These are phyloP conservation scores for Boletellus deceptivus DNA, from an alignment of 1,284 basidiomycete genomes.

Conservation along the genomic window DNA sequence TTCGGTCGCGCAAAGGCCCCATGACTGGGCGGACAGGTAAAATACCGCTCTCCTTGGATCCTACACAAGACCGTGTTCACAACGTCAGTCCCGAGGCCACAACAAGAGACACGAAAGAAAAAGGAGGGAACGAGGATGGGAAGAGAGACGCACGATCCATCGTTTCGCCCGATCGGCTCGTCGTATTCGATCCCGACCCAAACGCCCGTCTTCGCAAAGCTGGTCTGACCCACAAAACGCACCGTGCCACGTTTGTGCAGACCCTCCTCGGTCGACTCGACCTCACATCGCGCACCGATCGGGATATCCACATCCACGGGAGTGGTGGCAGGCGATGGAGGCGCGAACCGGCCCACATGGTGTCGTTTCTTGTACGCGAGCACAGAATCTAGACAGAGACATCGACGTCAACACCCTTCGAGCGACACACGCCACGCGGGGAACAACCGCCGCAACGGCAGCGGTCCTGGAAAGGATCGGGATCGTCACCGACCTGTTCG, in stretches of 20 bases:
- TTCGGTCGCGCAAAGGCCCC: constrained; percentile 90
- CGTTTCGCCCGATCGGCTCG: constrained; percentile 94
- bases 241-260: constrained; percentile 84
- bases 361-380: constrained; percentile 87
- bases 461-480: too few species aligned
- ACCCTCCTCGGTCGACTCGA: constrained; percentile 65
- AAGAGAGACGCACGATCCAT: constrained; percentile 75
- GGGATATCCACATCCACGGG: constrained; percentile 40
- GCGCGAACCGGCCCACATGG: constrained; percentile 88
- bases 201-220: constrained; percentile 65
- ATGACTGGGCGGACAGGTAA: constrained; percentile 72
- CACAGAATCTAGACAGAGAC: constrained; percentile 68
- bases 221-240: constrained; percentile 79
- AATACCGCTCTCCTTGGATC: constrained; percentile 84
- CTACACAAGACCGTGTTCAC: constrained; percentile 40
- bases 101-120: too few species aligned
- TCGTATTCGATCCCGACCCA: constrained; percentile 98
- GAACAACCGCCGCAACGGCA: too few species aligned
- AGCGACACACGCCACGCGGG: neutral
- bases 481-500: constrained; percentile 55
- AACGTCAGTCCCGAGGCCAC: neutral
- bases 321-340: constrained; percentile 4
- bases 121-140: too few species aligned
- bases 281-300: constrained; percentile 76
- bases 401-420: neutral